Conservation (phyloP, 176 grass and related monocot species). For the Panicum miliaceum region DNA sequence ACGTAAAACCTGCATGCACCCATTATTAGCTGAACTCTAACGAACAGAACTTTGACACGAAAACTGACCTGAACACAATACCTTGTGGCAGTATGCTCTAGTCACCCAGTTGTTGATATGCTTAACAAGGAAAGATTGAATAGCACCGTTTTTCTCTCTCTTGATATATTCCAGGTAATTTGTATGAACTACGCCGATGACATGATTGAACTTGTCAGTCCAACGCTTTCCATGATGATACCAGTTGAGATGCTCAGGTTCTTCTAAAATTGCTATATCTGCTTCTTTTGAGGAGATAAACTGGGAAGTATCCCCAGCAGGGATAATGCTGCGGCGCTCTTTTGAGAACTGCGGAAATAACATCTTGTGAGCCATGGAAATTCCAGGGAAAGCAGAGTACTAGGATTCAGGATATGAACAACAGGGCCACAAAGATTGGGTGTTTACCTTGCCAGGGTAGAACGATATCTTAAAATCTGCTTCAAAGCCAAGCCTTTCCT, state of each 20-base stretch:
- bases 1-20: constrained; percentile 72
- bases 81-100: constrained; percentile 94
- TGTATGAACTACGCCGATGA: constrained; percentile 92
- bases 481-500: constrained; percentile 87
- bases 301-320: constrained; percentile 85
- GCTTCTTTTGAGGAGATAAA: constrained; percentile 90
- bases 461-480: constrained; percentile 89
- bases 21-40: constrained; percentile 46
- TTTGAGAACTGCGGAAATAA: constrained; percentile 80
- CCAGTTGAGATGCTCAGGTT: constrained; percentile 99
- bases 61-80: constrained; percentile 41
- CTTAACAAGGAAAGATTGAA: constrained; percentile 92
- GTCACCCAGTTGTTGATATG: constrained; percentile 98
- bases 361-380: constrained; percentile 36
- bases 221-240: constrained; percentile 98
- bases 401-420: constrained; percentile 31
- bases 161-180: constrained; percentile 99
- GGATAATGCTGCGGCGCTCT: constrained; percentile 91
- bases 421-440: constrained; percentile 16
- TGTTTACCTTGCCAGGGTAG: constrained; percentile 88
- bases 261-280: constrained; percentile 96
- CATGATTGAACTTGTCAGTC: constrained; percentile 98
- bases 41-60: not conserved
- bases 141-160: constrained; percentile 89
- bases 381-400: not conserved